Base-by-base conservation (phyloP, 2,329 filamentous ascomycete genomes). In the Trichoderma sp. region DNA sequence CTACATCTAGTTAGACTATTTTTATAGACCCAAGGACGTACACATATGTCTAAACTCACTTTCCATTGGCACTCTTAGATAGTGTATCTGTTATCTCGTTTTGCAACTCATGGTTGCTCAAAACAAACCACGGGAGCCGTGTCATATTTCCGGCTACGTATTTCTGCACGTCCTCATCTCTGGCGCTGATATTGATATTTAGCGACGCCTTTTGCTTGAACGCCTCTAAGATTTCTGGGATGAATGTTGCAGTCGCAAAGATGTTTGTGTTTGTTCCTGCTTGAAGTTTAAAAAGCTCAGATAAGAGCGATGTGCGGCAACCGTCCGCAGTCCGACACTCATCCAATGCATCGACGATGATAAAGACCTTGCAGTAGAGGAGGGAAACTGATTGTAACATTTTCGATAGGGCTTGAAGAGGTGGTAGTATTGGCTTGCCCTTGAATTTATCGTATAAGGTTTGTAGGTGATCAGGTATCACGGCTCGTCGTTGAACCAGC, bases 191-290 rank as follows among this genome's bases (percentile, higher is more conserved):
- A 2, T 57, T 34, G 10, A 68, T 64, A 2, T 57, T 5, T 5
- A 68, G 5, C 2, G 13, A 45, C 1, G 19, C 2, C 22, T 8
- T 29, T 4, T 54, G 32, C 3, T 29, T 37, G 8, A 68, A 64
- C 3, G 27, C 6, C 7, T 48, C 9, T 27, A 15, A 10, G 2
- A 69, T 50, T 2, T 67, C 48, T 0, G n/a, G 63, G 4, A 37
- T 35, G 13, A 22, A 29, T 15, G 17, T 83, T 75, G 0, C 17
- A 9, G 66, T 68, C 1, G 52, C 59, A 22, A 68, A 57, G 0
- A 68, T 34, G 17, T 57, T 68, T 32, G 8, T 1, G 12, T 42
- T 54, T 4, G 22, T 13, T 5, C 9, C n/a, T 27, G 8, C 15
- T 25, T 68, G 59, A 8, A 68, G 50, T 13, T 48, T 34, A 17